Evolutionary conservation across 1,139 yeast species (phyloP).

Genomic region (Hemisphaericaspora lyxosophila): DNA sequence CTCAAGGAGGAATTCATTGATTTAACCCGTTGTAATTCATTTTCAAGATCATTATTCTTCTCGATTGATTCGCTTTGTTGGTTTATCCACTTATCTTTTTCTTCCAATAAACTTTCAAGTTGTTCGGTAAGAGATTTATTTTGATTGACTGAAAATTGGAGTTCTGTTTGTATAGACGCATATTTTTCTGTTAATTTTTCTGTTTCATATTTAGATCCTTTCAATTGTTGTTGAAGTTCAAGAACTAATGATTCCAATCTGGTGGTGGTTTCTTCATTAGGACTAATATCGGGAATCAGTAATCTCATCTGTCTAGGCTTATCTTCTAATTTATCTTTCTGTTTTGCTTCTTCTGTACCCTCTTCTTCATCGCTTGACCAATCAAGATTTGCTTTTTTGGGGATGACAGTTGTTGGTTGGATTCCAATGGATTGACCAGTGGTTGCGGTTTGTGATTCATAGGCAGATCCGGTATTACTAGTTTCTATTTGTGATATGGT

Average conservation of each 20-base stretch:
- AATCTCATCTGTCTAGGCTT: neutral
- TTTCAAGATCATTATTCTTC: slow-evolving; percentile 10
- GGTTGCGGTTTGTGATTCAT: neutral
- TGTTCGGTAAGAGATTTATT: slow-evolving; percentile 25
- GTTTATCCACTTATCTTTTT: slow-evolving; percentile 14
- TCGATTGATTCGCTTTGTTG: slow-evolving; percentile 12
- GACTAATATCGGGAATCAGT: neutral
- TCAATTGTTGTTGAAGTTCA: slow-evolving; percentile 14
- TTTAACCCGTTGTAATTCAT: slow-evolving; percentile 29
- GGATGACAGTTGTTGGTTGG: slow-evolving; percentile 67
- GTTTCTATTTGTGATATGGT: neutral
- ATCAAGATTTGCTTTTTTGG: slow-evolving; percentile 72
- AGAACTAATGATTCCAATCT: slow-evolving; percentile 16
- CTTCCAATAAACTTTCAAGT: slow-evolving; percentile 20
- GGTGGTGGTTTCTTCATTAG: slow-evolving; percentile 9
- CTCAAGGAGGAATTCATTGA: slow-evolving; percentile 37
- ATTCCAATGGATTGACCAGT: slow-evolving; percentile 32
- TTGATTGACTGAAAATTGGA: slow-evolving; percentile 22
- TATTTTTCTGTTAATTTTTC: slow-evolving; percentile 20
- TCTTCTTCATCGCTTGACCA: slow-evolving; percentile 82
- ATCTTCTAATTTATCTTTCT: neutral
- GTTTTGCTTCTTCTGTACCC: slow-evolving; percentile 7
- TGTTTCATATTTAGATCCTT: slow-evolving; percentile 16
- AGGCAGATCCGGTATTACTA: neutral
- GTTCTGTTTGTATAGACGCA: slow-evolving; percentile 23